Percentiles rank a stretch among this genome's conserved stretches.
These are phyloP conservation scores for Drechslera avenae DNA, from an alignment of 2,329 filamentous ascomycete species.

Conservation along the genomic window DNA sequence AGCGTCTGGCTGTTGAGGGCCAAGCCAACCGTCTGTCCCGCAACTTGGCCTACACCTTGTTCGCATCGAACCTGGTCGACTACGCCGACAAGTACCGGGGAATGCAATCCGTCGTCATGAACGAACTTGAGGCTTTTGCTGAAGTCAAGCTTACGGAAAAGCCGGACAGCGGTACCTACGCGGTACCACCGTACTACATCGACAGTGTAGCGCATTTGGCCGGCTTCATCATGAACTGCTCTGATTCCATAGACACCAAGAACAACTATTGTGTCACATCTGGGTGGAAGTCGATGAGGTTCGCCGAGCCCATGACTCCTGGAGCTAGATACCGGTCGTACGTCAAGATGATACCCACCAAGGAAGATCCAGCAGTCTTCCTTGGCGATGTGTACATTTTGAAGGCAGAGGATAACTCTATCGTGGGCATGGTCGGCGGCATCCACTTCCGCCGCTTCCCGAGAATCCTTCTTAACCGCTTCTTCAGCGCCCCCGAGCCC, in stretches of 20 bases:
- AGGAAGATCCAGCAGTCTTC: conserved; percentile 39
- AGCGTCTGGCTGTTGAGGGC: conserved; percentile 14
- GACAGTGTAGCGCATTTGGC: conserved; percentile 32
- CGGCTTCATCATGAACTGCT: conserved; percentile 33
- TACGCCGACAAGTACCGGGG: conserved; percentile 29
- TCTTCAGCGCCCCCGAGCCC: conserved; percentile 27
- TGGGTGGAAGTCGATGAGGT: conserved; percentile 30
- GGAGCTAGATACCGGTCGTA: conserved; percentile 25
- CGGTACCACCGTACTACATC: conserved; percentile 29
- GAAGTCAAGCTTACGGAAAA: conserved; percentile 10
- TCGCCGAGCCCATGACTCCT: conserved; percentile 20
- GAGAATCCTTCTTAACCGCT: conserved; percentile 25
- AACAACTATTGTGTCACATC: conserved; percentile 28
- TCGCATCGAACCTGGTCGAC: conserved; percentile 25
- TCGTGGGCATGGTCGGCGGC: conserved; percentile 43
- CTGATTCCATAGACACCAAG: conserved; percentile 21
- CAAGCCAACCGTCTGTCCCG: conserved; percentile 19
- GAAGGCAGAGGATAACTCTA: conserved; percentile 28
- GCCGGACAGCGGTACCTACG: conserved; percentile 9
- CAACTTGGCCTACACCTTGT: conserved; percentile 30
- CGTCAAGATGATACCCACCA: conserved; percentile 30
- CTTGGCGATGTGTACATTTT: conserved; percentile 50
- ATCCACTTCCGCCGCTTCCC: conserved; percentile 33
- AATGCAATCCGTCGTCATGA: conserved; percentile 28
- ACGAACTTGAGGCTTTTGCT: conserved; percentile 25